Evolutionary conservation across 2,329 filamentous ascomycete genomes (phyloP), one percentile per base, ranked within the genome.

Genomic region (Stachybotrys chlorohalonatus): DNA sequence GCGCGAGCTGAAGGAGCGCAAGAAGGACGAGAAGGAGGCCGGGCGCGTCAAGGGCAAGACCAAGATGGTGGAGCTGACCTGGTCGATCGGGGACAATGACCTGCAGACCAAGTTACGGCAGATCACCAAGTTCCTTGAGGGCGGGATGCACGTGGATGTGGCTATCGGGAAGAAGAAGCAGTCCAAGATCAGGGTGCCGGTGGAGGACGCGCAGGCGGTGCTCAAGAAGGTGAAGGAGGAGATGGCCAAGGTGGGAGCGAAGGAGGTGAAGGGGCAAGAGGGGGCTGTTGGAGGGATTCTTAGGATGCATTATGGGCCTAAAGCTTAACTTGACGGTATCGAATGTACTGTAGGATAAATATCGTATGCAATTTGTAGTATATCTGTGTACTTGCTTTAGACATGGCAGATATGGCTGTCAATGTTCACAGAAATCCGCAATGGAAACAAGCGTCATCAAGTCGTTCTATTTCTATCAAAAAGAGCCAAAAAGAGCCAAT

Each of bases 41-140:
- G 31, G 31, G 9, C 36, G 36, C 13, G 46, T 24, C 58, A 67
- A 69, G 59, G 57, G 73, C 42, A 77, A 75, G 59, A 66, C 70
- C 15, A 96, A 96, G 73, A 86, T 86, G 66, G 70, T 96, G n/a
- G 92, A 96, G 72, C 63, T 97, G 62, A 93, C 90, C 69, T 97
- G 92, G 92, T 85, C 86, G 39, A 95, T 95, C 64, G 85, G 84
- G 57, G 66, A 70, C 11, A 81, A 93, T 66, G 92, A 96, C 73
- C 69, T 96, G 53, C 73, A 73, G n/a, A 85, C 89, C 67, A 82
- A 86, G 65, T 67, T 94, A 68, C 80, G 80, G 64, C 82, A 84
- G 72, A 68, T 93, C 63, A 72, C 72, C 57, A 77, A 73, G 53
- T 96, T 96, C 66, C 66, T 96, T 66, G 73, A 68, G 8, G 89